Evolutionary conservation across 495 filamentous ascomycete genomes (phyloP).

Genomic region (Amniculicola lignicola): DNA sequence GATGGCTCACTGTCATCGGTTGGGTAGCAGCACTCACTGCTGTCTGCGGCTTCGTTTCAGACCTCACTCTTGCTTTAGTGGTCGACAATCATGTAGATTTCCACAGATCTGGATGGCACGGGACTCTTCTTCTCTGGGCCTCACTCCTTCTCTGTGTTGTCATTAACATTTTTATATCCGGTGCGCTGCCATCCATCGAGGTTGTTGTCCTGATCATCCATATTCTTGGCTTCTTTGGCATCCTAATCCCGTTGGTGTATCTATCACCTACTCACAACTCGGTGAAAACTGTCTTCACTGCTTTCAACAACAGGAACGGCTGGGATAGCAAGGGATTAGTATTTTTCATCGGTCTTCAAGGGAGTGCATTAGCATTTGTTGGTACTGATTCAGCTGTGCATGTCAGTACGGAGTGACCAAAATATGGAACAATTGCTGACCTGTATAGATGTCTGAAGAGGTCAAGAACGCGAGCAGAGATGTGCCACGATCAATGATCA

Average conservation of each 20-base stretch:
- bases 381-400: constrained; percentile 37
- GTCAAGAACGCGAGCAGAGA: constrained; percentile 30
- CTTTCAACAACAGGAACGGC: constrained; percentile 52
- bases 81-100: constrained; percentile 51
- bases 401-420: constrained; percentile 44
- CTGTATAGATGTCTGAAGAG: constrained; percentile 37
- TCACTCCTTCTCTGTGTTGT: constrained; percentile 50
- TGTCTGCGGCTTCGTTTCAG: constrained; percentile 53
- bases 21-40: constrained; percentile 59
- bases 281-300: constrained; percentile 51
- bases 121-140: constrained; percentile 54
- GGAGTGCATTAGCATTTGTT: constrained; percentile 46
- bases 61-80: constrained; percentile 57
- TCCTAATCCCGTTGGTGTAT: constrained; percentile 58
- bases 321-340: constrained; percentile 55
- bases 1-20: constrained; percentile 59
- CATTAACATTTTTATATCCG: constrained; percentile 57
- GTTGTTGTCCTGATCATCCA: constrained; percentile 59
- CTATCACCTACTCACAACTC: constrained; percentile 49
- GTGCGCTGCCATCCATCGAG: constrained; percentile 56
- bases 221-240: constrained; percentile 59
- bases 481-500: constrained; percentile 36
- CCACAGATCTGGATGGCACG: constrained; percentile 54
- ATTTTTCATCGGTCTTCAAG: constrained; percentile 56
- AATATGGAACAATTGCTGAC: not conserved